Evolutionary conservation across 352 stramenopile species (phyloP).

Genomic region (Vaucheria bursata): DNA sequence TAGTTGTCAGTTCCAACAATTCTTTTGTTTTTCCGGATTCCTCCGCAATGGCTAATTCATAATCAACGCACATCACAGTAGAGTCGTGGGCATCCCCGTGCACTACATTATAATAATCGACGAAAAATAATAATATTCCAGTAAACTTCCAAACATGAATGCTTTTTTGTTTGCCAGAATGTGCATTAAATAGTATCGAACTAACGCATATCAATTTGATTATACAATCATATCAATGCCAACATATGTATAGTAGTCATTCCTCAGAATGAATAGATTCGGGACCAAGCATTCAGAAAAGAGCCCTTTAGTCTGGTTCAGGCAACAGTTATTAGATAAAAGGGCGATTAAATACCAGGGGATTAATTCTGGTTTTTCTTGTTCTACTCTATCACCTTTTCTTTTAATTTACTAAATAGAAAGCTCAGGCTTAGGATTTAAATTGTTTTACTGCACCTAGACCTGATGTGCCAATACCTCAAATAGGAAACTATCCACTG

Average conservation of each 20-base stretch:
- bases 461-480: background rate
- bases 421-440: background rate
- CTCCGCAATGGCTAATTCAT: slow-evolving; percentile 51
- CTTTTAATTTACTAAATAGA: background rate
- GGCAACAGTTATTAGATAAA: no score
- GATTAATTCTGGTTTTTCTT: background rate
- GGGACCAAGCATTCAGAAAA: no score
- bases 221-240: background rate
- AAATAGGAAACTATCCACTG: background rate
- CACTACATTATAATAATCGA: background rate
- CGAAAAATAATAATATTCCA: background rate
- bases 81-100: background rate
- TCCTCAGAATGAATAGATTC: background rate
- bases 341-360: no score
- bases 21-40: slow-evolving; percentile 69
- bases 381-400: background rate
- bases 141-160: slow-evolving; percentile 6
- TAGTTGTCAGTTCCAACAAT: slow-evolving; percentile 64
- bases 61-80: slow-evolving; percentile 38
- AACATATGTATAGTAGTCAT: background rate
- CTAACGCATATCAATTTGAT: background rate
- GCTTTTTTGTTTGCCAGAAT: background rate
- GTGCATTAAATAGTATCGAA: background rate
- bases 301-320: no score
- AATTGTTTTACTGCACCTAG: background rate